Conservation (phyloP, 2,329 filamentous ascomycete genomes). For the Talaromyces atroroseus region DNA sequence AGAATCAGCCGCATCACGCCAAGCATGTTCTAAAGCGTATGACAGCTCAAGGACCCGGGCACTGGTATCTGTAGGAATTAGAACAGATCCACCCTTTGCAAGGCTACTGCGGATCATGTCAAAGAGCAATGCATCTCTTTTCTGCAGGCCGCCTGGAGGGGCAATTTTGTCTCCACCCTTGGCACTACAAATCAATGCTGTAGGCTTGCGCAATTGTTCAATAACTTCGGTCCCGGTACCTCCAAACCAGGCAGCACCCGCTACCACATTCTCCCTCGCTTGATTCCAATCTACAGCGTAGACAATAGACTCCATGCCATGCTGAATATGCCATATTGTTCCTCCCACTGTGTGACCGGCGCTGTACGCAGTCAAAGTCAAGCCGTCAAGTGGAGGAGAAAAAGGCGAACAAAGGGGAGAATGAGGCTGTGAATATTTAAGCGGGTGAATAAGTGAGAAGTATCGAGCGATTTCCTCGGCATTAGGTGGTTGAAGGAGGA, state of each 20-base stretch:
- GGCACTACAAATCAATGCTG: constrained; percentile 87
- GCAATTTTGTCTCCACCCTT: constrained; percentile 68
- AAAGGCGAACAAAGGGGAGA: constrained; percentile 82
- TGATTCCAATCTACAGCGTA: constrained; percentile 99
- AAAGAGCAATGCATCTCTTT: constrained; percentile 78
- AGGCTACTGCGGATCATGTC: constrained; percentile 76
- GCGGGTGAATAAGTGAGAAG: constrained; percentile 80
- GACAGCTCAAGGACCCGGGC: constrained; percentile 89
- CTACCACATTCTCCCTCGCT: constrained; percentile 88
- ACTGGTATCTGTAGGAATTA: constrained; percentile 92
- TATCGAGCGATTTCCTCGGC: constrained; percentile 86
- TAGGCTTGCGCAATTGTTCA: constrained; percentile 87
- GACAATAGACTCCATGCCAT: constrained; percentile 92
- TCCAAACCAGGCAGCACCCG: constrained; percentile 89
- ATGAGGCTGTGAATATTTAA: constrained; percentile 96
- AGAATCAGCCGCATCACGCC: constrained; percentile 61
- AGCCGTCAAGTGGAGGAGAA: constrained; percentile 79
- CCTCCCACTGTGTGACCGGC: constrained; percentile 93
- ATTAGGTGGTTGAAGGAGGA: constrained; percentile 65
- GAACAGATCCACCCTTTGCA: constrained; percentile 75
- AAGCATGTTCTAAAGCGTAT: constrained; percentile 87
- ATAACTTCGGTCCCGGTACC: constrained; percentile 80
- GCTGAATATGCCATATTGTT: constrained; percentile 98
- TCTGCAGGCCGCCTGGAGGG: constrained; percentile 66
- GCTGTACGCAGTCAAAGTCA: constrained; percentile 95